Percentiles rank a stretch among this genome's conserved stretches.
Conservation (phyloP, 495 filamentous ascomycete genomes). For the Glarea lozoyensis region DNA sequence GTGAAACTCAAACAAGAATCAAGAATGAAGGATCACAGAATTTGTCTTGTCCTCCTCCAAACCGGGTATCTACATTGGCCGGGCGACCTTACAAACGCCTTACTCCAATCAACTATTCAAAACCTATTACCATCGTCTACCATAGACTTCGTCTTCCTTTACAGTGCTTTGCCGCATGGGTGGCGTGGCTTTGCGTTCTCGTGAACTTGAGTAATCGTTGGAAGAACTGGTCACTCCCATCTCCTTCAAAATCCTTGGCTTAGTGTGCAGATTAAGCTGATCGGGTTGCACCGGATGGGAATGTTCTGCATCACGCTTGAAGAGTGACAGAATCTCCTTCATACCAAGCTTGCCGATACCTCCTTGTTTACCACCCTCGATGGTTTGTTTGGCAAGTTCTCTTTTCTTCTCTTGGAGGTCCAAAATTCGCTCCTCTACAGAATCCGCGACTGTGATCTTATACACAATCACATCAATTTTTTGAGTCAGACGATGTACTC, state of each 20-base stretch:
- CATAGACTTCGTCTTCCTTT: slow-evolving; percentile 19
- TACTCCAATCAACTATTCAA: background rate
- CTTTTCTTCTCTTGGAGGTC: slow-evolving; percentile 89
- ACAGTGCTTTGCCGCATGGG: background rate
- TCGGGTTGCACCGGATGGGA: slow-evolving; percentile 1
- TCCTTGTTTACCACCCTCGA: slow-evolving; percentile 53
- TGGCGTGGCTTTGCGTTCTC: slow-evolving; percentile 6
- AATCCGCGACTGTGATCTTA: slow-evolving; percentile 74
- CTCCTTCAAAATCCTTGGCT: slow-evolving; percentile 19
- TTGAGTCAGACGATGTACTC: slow-evolving; percentile 93
- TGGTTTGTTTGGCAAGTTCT: slow-evolving; percentile 71
- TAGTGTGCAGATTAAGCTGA: slow-evolving; percentile 12
- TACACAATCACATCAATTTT: slow-evolving; percentile 90
- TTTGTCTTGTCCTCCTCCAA: too few species aligned
- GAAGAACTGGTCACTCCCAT: background rate
- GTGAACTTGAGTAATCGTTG: background rate
- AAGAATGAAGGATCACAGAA: too few species aligned
- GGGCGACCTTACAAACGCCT: background rate
- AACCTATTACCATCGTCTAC: slow-evolving; percentile 18
- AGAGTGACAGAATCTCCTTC: slow-evolving; percentile 87
- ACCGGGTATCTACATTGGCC: too few species aligned
- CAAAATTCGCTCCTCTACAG: slow-evolving; percentile 88
- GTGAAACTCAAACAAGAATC: too few species aligned
- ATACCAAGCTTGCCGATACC: slow-evolving; percentile 74
- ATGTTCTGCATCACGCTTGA: slow-evolving; percentile 64